Base-by-base conservation (phyloP, 2,329 filamentous ascomycete species). In the Balansia obtecta region DNA sequence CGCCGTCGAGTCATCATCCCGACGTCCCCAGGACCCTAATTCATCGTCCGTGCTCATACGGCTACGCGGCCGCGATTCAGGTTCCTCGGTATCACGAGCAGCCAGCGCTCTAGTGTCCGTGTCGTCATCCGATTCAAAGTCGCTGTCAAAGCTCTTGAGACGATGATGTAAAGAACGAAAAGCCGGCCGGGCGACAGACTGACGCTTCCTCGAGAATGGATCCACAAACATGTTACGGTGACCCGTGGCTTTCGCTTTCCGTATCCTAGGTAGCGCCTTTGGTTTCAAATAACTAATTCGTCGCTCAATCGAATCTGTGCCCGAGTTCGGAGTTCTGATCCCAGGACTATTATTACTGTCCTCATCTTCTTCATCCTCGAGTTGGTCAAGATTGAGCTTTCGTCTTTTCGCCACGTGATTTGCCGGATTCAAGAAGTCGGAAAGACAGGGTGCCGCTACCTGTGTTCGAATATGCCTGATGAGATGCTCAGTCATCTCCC, bases 51-150 rank as follows among this genome's bases (percentile, higher is more conserved):
- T 76, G 60, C 76, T 80, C 73, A 82, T 77, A 41, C 85, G 87
- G 65, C 87, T 95, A 43, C 83, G 81, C 46, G 85, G 85, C 41
- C 85, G 80, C 55, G 87, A 95, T 53, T 93, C 90, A 34, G 82
- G 82, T 56, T 93, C 90, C 62, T 95, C 90, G 0, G 87, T 94
- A 62, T 90, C 88, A 44, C 83, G 76, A 12, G 78, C 80, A 12
- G 85, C 80, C 32, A 66, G 52, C 34, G 70, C 69, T 39, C 71
- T 68, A 45, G 78, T 78, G 55, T 80, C 77, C 1, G 67, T 71
- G 50, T 96, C 89, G 57, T 94, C 90, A 56, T 95, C 90, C 0
- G 88, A 94, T 63, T 96, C 88, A n/a, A 85, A 86, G 77, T 71
- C 77, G 84, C 62, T 78, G 69, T 65, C 79, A 67, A 57, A 68